Evolutionary conservation across 441 rosid species (phyloP).

Genomic region (Arabidopsis lyrata): DNA sequence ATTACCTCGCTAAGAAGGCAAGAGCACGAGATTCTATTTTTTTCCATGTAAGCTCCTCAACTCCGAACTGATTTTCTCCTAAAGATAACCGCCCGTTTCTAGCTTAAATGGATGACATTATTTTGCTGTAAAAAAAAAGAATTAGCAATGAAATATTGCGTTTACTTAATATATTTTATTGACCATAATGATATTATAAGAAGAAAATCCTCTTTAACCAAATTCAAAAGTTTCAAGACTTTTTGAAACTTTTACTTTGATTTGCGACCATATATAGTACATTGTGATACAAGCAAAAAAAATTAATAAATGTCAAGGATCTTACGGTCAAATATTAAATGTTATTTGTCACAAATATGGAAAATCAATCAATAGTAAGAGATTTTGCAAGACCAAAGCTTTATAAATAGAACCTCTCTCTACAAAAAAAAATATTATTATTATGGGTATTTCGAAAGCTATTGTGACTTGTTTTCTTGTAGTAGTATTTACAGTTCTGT

Average conservation of each 20-base stretch:
- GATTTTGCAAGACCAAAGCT: background rate
- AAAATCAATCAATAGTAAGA: background rate
- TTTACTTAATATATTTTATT: background rate
- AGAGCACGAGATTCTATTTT: too few relatives aligned
- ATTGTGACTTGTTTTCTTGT: background rate
- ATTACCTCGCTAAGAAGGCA: too few relatives aligned
- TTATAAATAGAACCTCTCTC: background rate
- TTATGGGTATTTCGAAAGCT: background rate
- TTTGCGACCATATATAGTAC: background rate
- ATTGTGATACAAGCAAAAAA: background rate
- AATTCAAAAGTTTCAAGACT: background rate
- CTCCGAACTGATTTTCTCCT: too few relatives aligned
- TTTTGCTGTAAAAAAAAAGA: too few relatives aligned
- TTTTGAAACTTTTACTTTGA: too few relatives aligned
- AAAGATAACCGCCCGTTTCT: too few relatives aligned
- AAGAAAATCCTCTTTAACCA: background rate
- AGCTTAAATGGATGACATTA: too few relatives aligned
- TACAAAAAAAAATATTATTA: background rate
- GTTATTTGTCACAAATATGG: background rate
- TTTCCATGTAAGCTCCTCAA: too few relatives aligned
- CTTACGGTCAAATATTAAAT: background rate
- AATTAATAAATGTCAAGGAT: background rate
- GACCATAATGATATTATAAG: background rate
- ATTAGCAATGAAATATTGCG: background rate
- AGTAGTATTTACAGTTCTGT: background rate